Evolutionary conservation across 345 rosid genomes (phyloP).

Genomic region (Acer yangbiense): DNA sequence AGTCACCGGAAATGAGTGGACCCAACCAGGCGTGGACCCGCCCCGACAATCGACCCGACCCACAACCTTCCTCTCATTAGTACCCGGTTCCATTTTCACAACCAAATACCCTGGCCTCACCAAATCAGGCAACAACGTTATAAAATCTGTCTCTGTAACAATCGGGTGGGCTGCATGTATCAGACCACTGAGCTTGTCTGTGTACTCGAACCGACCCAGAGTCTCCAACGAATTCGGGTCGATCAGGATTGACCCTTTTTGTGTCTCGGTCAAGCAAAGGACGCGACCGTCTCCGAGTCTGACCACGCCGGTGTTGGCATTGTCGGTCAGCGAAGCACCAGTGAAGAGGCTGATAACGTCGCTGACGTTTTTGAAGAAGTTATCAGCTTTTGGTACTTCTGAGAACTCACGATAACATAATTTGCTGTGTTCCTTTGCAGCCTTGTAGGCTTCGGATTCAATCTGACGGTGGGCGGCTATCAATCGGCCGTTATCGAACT

Average conservation of each 20-base stretch:
- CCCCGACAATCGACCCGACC: constrained; percentile 79
- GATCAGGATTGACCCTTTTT: constrained; percentile 77
- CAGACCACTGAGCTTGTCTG: constrained; percentile 65
- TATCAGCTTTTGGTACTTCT: constrained; percentile 64
- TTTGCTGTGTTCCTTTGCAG: constrained; percentile 65
- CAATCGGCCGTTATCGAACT: constrained; percentile 61
- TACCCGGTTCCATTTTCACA: constrained; percentile 76
- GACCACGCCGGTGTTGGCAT: constrained; percentile 88
- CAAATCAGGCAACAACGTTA: constrained; percentile 83
- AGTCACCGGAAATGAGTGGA: constrained; percentile 92
- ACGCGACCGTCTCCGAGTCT: constrained; percentile 88
- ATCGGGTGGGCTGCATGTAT: constrained; percentile 92
- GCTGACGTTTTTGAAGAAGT: constrained; percentile 63
- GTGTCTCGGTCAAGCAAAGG: constrained; percentile 90
- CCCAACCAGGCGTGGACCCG: constrained; percentile 93
- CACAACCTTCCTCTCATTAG: constrained; percentile 77
- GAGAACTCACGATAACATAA: constrained; percentile 93
- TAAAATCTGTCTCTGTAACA: constrained; percentile 71
- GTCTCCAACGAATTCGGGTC: constrained; percentile 72
- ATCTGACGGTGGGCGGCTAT: constrained; percentile 77
- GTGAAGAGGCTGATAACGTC: constrained; percentile 71
- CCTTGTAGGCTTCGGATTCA: constrained; percentile 85
- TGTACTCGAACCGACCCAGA: constrained; percentile 65
- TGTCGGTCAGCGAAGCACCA: constrained; percentile 85
- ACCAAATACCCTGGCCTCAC: constrained; percentile 73